Conservation (phyloP, 768 basidiomycete genomes). For the Agaricus blazei region DNA sequence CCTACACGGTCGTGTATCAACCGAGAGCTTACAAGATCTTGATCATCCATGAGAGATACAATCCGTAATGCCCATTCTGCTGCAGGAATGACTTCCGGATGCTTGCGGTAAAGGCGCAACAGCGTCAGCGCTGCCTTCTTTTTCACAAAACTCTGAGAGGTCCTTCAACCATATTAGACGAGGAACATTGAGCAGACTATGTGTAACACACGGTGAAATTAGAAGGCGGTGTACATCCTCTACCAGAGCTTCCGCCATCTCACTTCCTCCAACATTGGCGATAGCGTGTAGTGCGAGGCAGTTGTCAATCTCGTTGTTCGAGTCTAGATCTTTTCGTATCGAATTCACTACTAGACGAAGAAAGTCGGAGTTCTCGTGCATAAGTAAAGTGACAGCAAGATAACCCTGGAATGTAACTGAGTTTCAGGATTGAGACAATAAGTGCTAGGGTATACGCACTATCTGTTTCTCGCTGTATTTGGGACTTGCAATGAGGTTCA, state of each 20-base stretch:
- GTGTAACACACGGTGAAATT: slow-evolving; percentile 77
- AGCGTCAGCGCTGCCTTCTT: slow-evolving; percentile 97
- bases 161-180: slow-evolving; percentile 41
- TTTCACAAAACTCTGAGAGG: slow-evolving; percentile 92
- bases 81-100: slow-evolving; percentile 89
- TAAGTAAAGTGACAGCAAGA: slow-evolving; percentile 91
- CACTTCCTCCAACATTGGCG: slow-evolving; percentile 94
- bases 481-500: slow-evolving; percentile 90
- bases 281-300: slow-evolving; percentile 97
- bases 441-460: slow-evolving; percentile 41
- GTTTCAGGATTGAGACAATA: background rate
- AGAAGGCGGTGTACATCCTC: slow-evolving; percentile 93
- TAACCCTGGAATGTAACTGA: slow-evolving; percentile 67
- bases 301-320: slow-evolving; percentile 91
- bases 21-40: slow-evolving; percentile 57
- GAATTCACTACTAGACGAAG: slow-evolving; percentile 96
- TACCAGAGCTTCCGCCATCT: slow-evolving; percentile 95
- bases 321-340: slow-evolving; percentile 94
- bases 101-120: slow-evolving; percentile 90
- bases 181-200: slow-evolving; percentile 3
- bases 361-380: slow-evolving; percentile 99
- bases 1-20: background rate
- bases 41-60: slow-evolving; percentile 93
- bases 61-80: slow-evolving; percentile 95
- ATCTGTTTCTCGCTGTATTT: slow-evolving; percentile 99